A percentile compares a stretch with the other conserved stretches of the same genome.
Evolutionary conservation across 768 basidiomycete genomes (phyloP).

Genomic region (Pholiota molesta): DNA sequence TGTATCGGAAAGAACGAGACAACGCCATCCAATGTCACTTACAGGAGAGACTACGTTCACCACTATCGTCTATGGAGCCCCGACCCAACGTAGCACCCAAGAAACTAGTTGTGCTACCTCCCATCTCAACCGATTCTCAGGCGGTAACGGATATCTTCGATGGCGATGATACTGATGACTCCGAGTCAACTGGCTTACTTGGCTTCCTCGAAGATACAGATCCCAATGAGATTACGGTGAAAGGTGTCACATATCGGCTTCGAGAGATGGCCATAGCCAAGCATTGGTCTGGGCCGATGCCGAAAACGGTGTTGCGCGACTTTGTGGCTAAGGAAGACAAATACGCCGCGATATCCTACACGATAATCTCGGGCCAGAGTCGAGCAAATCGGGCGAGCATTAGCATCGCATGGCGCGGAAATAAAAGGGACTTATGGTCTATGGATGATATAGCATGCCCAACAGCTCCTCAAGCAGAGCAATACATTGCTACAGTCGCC

Average conservation of each 20-base stretch:
- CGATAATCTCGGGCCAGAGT: constrained; percentile 64
- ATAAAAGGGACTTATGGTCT: constrained; percentile 61
- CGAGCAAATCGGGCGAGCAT: constrained; percentile 76
- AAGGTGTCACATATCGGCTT: constrained; percentile 55
- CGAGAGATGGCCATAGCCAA: constrained; percentile 84
- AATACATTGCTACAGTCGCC: constrained; percentile 87
- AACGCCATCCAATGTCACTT: constrained; percentile 49
- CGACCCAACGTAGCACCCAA: constrained; percentile 4
- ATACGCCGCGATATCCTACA: constrained; percentile 76
- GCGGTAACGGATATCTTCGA: constrained; percentile 51
- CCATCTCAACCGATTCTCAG: constrained; percentile 9
- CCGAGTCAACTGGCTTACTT: constrained; percentile 60
- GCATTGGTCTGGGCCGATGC: constrained; percentile 80
- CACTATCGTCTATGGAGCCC: neutral
- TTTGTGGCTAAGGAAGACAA: constrained; percentile 68
- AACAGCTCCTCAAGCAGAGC: constrained; percentile 79
- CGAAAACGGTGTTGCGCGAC: constrained; percentile 73
- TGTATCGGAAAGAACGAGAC: constrained; percentile 56
- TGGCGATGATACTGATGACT: constrained; percentile 51
- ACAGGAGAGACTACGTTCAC: constrained; percentile 39
- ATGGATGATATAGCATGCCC: constrained; percentile 89
- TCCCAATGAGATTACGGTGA: constrained; percentile 52
- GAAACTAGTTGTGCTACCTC: neutral
- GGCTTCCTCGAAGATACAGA: constrained; percentile 72
- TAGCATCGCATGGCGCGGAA: constrained; percentile 73